Base-by-base conservation (phyloP, 2,329 filamentous ascomycete genomes). In the Blastomyces gilchristii region DNA sequence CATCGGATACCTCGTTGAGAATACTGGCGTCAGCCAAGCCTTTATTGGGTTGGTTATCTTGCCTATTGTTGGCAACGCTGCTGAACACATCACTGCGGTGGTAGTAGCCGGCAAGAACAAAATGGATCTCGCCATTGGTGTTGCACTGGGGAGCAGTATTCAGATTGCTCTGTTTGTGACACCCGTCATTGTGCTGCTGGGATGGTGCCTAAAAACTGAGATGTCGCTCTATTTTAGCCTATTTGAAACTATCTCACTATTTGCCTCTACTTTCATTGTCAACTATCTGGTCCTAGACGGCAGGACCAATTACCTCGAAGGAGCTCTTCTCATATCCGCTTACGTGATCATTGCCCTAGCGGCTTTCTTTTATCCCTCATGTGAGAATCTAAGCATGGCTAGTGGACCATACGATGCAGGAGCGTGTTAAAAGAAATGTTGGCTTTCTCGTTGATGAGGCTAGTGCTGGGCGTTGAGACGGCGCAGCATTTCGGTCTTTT, bases 221-320 rank as follows among this genome's bases (percentile, higher is more conserved):
- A 89, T 90, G 86, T 83, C 87, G 37, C 81, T 95, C 43, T 91
- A 93, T 78, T 95, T 95, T 75, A 90, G 90, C 65, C 82, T 91
- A 58, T 96, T 95, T 75, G 90, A 95, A 81, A 95, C 90, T 0
- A 88, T 94, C 28, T 90, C 88, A 63, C 83, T 95, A 70, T 95
- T 95, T 75, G 85, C 93, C 60, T 89, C 86, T 60, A 87, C 91
- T 8, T 86, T 95, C 67, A 91, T 95, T 66, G 89, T 93, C 75
- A 94, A 93, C 76, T 95, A 94, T 72, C 77, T 95, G 64, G 90
- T 95, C 58, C 79, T 93, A 65, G 91, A 95, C 70, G 90, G 90
- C 12, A 83, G 91, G 73, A 91, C 87, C 73, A 95, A 95, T 72
- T 95, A 94, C 70, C 83, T 95, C 14, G 90, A 95, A 77, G 90